A percentile compares a stretch with the other conserved stretches of the same genome.
phyloP scores from a whole-genome alignment of 164 flowering plant genomes.

The Amborella trichopoda region DNA sequence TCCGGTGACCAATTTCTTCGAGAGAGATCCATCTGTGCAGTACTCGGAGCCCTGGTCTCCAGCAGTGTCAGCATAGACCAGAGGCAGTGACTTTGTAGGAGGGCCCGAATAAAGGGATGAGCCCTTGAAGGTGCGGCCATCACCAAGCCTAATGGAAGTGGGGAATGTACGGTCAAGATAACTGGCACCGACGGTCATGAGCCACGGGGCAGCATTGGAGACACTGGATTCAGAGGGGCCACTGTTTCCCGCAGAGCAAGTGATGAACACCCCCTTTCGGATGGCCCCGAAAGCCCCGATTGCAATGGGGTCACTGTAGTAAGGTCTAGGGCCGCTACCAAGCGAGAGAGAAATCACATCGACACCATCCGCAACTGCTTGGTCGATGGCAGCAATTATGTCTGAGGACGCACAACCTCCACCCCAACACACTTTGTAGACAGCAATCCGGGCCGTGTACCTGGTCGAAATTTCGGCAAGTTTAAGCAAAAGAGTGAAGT shows the following conservation, averaged over 20 bases:
- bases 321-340: background rate
- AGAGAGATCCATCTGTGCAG: constrained; percentile 35
- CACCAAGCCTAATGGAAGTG: constrained; percentile 39
- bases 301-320: background rate
- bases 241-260: constrained; percentile 5
- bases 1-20: constrained; percentile 31
- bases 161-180: constrained; percentile 50
- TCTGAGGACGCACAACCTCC: constrained; percentile 4
- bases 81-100: constrained; percentile 17
- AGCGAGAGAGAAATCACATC: constrained; percentile 4
- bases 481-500: too few relatives aligned
- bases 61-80: constrained; percentile 39
- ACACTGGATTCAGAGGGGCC: constrained; percentile 23
- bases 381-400: constrained; percentile 3
- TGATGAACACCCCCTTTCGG: constrained; percentile 5
- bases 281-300: constrained; percentile 10
- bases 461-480: too few relatives aligned
- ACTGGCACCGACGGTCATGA: constrained; percentile 69
- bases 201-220: constrained; percentile 60
- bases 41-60: constrained; percentile 27
- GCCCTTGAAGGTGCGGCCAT: constrained; percentile 36
- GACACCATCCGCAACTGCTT: constrained; percentile 4
- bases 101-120: constrained; percentile 43
- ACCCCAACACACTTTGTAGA: constrained; percentile 9
- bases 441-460: constrained; percentile 29